A percentile compares a stretch with the other conserved stretches of the same genome.
phyloP scores from a whole-genome alignment of 129 eudicot genomes.

The Rutidosis leptorrhynchoides region DNA sequence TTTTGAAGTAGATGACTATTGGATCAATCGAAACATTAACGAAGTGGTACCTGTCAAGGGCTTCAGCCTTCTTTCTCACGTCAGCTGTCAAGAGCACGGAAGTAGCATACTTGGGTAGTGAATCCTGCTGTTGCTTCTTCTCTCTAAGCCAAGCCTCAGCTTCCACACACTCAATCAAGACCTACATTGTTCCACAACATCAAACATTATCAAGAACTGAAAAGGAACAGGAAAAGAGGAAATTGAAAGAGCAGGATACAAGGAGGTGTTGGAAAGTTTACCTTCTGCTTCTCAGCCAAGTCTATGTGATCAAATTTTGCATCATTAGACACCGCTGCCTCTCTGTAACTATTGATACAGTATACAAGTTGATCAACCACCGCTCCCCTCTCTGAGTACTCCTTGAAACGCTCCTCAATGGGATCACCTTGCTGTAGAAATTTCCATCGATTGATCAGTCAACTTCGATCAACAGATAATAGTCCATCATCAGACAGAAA shows the following conservation, averaged over 20 bases:
- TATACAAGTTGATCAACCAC: constrained; percentile 48
- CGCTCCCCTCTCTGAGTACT: constrained; percentile 60
- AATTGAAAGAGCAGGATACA: too few species aligned
- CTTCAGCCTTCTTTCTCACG: constrained; percentile 66
- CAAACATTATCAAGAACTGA: too few species aligned
- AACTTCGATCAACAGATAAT: too few species aligned
- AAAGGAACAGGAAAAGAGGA: background rate
- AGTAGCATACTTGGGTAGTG: constrained; percentile 64
- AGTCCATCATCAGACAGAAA: background rate
- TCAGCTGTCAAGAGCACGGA: constrained; percentile 73
- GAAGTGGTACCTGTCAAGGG: constrained; percentile 74
- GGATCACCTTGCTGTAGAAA: constrained; percentile 79
- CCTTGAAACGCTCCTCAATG: constrained; percentile 77
- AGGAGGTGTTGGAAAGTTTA: constrained; percentile 16
- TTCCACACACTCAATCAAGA: constrained; percentile 71
- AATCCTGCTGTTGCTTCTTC: constrained; percentile 63
- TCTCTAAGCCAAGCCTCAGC: constrained; percentile 89
- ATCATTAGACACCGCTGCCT: constrained; percentile 73
- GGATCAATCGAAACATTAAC: too few species aligned
- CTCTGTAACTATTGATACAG: constrained; percentile 63
- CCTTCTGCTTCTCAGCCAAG: constrained; percentile 74
- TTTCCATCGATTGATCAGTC: too few species aligned
- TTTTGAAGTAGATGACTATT: too few species aligned
- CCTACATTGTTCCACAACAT: too few species aligned
- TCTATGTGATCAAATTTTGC: constrained; percentile 85